Conservation (phyloP, 2,329 filamentous ascomycete species). For the Gremmenia infestans region DNA sequence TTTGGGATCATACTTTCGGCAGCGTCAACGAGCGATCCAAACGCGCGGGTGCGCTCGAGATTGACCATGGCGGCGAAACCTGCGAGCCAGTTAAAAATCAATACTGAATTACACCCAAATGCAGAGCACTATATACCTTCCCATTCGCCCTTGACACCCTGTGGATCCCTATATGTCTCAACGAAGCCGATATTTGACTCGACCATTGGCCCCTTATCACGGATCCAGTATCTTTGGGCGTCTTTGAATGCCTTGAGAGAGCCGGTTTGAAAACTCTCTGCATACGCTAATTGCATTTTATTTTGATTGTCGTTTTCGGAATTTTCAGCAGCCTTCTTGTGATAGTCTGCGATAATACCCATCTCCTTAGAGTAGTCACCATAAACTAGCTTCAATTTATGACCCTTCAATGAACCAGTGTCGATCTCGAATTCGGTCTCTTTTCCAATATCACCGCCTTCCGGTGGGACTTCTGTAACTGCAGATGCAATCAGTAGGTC, state of each 20-base stretch:
- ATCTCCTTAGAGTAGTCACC: conserved; percentile 72
- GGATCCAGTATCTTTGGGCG: conserved; percentile 75
- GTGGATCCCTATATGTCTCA: conserved; percentile 79
- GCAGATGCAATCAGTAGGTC: conserved; percentile 73
- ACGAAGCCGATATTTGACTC: conserved; percentile 80
- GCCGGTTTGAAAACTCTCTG: conserved; percentile 67
- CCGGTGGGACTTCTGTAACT: conserved; percentile 50
- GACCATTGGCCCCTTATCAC: conserved; percentile 74
- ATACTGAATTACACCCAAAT: background rate
- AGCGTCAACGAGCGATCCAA: conserved; percentile 75
- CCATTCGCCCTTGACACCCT: conserved; percentile 77
- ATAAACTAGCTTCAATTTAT: conserved; percentile 65
- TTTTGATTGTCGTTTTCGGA: conserved; percentile 70
- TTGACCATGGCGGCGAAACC: conserved; percentile 78
- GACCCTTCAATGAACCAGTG: conserved; percentile 57
- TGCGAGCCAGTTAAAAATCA: conserved; percentile 5
- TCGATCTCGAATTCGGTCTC: conserved; percentile 55
- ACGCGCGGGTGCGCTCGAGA: conserved; percentile 82
- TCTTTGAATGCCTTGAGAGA: conserved; percentile 76
- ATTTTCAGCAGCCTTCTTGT: conserved; percentile 63
- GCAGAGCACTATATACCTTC: conserved; percentile 47
- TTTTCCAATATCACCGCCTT: conserved; percentile 65
- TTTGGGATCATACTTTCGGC: conserved; percentile 82
- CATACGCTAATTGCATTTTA: conserved; percentile 69
- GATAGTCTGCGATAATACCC: conserved; percentile 60